Conservation (phyloP, 192 early-diverging fungal species). For the Cladochytrium replicatum region DNA sequence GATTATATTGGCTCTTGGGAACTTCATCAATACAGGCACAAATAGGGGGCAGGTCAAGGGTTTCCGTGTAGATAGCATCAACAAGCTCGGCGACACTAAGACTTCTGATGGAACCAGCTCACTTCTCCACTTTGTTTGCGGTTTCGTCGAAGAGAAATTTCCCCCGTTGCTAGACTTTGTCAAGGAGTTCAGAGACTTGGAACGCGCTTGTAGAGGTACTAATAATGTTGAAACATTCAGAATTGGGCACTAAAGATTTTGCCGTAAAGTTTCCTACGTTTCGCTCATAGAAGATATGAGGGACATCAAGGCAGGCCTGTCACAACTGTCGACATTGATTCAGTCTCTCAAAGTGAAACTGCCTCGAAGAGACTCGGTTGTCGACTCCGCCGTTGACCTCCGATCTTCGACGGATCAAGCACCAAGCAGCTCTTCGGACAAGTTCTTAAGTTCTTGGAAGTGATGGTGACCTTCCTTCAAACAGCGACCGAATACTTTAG, state of each 20-base stretch:
- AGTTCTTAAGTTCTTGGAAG: slow-evolving; percentile 12
- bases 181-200: slow-evolving; percentile 18
- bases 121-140: slow-evolving; percentile 33
- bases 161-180: slow-evolving; percentile 16
- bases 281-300: slow-evolving; percentile 22
- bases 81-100: slow-evolving; percentile 32
- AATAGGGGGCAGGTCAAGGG: slow-evolving; percentile 31
- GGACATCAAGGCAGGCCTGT: slow-evolving; percentile 16
- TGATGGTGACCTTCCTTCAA: slow-evolving; percentile 17
- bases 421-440: neutral
- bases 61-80: slow-evolving; percentile 29
- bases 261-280: slow-evolving; percentile 10
- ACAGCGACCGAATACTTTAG: slow-evolving; percentile 1
- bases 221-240: neutral
- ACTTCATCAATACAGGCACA: slow-evolving; percentile 33
- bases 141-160: slow-evolving; percentile 28
- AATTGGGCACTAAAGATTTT: slow-evolving; percentile 5
- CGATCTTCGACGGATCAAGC: neutral
- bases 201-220: slow-evolving; percentile 21
- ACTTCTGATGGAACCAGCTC: slow-evolving; percentile 21
- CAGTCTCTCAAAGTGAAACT: neutral
- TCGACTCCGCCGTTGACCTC: neutral
- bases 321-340: slow-evolving; percentile 7
- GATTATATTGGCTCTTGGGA: slow-evolving; percentile 33
- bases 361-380: neutral